Conservation (phyloP, 495 filamentous ascomycete genomes). For the Neurospora cerealis region DNA sequence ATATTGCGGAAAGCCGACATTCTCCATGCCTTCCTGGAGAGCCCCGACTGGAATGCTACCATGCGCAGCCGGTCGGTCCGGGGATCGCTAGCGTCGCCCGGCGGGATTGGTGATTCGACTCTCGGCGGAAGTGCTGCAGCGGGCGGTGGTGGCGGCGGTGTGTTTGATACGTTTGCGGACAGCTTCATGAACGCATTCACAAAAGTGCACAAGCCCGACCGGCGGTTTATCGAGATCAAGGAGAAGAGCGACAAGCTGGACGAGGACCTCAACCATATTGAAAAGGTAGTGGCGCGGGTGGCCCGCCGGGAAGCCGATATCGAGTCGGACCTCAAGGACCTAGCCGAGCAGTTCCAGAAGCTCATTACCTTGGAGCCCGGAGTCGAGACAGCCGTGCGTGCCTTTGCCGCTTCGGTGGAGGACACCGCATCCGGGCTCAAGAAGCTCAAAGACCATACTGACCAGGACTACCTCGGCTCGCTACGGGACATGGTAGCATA, state of each 20-base stretch:
- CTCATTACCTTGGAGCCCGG: slow-evolving; percentile 83
- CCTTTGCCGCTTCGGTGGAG: slow-evolving; percentile 78
- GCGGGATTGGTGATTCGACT: slow-evolving; percentile 1
- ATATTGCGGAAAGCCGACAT: slow-evolving; percentile 74
- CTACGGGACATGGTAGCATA: slow-evolving; percentile 92
- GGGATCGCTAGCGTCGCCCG: slow-evolving; percentile 36
- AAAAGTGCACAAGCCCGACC: slow-evolving; percentile 91
- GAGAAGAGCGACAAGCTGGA: slow-evolving; percentile 93
- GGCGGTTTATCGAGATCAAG: slow-evolving; percentile 84
- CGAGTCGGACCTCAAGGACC: slow-evolving; percentile 78
- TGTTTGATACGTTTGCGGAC: slow-evolving; percentile 90
- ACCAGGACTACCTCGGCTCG: slow-evolving; percentile 87
- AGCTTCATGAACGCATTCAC: slow-evolving; percentile 96
- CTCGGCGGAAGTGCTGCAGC: slow-evolving; percentile 8
- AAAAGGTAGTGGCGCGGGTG: slow-evolving; percentile 85
- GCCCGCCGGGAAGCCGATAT: slow-evolving; percentile 81
- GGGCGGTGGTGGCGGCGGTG: slow-evolving; percentile 38
- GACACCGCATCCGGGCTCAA: slow-evolving; percentile 67
- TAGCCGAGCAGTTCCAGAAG: slow-evolving; percentile 88
- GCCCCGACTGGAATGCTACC: slow-evolving; percentile 87
- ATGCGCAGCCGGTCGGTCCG: slow-evolving; percentile 70
- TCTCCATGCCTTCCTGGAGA: slow-evolving; percentile 84
- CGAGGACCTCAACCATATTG: slow-evolving; percentile 85
- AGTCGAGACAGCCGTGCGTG: slow-evolving; percentile 66
- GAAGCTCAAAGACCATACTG: slow-evolving; percentile 78